phyloP scores from a whole-genome alignment of 805 yeast genomes.

The Priceomyces castillae region DNA sequence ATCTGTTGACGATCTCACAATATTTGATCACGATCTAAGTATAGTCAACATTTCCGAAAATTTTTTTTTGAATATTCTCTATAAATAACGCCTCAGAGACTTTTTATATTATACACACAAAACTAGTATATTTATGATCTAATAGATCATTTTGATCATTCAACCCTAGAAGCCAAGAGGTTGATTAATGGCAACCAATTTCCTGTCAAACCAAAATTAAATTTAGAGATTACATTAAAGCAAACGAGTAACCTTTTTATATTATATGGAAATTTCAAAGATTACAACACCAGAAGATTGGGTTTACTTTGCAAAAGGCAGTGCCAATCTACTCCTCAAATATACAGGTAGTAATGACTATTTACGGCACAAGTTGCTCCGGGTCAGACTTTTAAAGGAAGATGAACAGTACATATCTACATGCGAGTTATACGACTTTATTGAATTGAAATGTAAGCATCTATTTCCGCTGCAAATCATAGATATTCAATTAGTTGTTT shows the following conservation, averaged over 20 bases:
- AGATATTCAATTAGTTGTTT: slow-evolving; percentile 30
- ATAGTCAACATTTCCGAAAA: not conserved
- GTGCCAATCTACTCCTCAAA: slow-evolving; percentile 47
- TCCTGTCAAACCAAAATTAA: not conserved
- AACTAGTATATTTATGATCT: too few species aligned
- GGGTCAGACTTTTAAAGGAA: slow-evolving; percentile 34
- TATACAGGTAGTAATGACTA: slow-evolving; percentile 36
- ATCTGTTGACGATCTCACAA: too few species aligned
- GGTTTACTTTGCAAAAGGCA: slow-evolving; percentile 45
- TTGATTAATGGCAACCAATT: not conserved
- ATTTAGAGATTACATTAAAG: not conserved
- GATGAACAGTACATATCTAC: slow-evolving; percentile 37
- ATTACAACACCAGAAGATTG: slow-evolving; percentile 38
- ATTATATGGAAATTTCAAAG: slow-evolving; percentile 36
- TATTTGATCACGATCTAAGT: not conserved
- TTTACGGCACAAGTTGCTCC: slow-evolving; percentile 35
- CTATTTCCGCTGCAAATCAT: slow-evolving; percentile 29
- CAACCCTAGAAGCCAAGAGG: not conserved
- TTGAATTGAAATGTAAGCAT: slow-evolving; percentile 32
- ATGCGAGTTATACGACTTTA: slow-evolving; percentile 39
- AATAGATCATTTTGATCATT: not conserved
- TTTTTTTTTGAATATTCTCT: not conserved
- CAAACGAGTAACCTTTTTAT: not conserved
- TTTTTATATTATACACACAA: not conserved
- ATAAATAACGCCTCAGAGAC: not conserved